Conservation (phyloP, 192 early-diverging fungal species). For the Umbelopsis vinacea region DNA sequence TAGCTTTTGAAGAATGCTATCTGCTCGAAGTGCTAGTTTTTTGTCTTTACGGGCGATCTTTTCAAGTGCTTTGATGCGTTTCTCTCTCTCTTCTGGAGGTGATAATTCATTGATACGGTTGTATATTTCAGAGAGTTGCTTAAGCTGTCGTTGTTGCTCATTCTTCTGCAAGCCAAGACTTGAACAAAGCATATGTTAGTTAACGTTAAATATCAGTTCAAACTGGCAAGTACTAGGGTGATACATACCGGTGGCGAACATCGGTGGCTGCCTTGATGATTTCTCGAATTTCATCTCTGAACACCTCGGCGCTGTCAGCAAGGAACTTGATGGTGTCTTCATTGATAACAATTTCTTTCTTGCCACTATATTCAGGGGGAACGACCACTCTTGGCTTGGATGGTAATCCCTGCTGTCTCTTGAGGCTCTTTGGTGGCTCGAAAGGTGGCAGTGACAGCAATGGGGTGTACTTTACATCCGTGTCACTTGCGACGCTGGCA, state of each 20-base stretch:
- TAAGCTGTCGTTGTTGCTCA: slow-evolving; percentile 52
- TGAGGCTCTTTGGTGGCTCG: slow-evolving; percentile 33
- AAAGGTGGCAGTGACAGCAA: slow-evolving; percentile 44
- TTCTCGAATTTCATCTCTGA: slow-evolving; percentile 42
- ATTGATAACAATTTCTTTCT: slow-evolving; percentile 48
- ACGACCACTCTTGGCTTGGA: slow-evolving; percentile 46
- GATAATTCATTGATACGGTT: slow-evolving; percentile 44
- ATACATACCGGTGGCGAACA: slow-evolving; percentile 23
- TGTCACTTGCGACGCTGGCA: not conserved
- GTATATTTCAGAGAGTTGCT: slow-evolving; percentile 43
- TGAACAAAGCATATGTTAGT: not conserved
- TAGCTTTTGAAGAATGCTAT: slow-evolving; percentile 64
- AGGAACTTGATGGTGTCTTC: slow-evolving; percentile 51
- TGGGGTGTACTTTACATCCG: slow-evolving; percentile 25
- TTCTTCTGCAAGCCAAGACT: slow-evolving; percentile 43
- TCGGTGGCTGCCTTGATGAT: slow-evolving; percentile 37
- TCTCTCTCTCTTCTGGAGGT: slow-evolving; percentile 48
- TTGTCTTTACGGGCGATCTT: slow-evolving; percentile 41
- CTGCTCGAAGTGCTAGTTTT: slow-evolving; percentile 54
- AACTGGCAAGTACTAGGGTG: not conserved
- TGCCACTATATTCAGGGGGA: slow-evolving; percentile 43
- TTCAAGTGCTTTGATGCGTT: slow-evolving; percentile 48
- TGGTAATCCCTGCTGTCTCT: slow-evolving; percentile 39
- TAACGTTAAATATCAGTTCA: not conserved
- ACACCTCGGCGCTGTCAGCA: slow-evolving; percentile 35